Evolutionary conservation across 2,329 filamentous ascomycete genomes (phyloP).

Genomic region (Aspergillus udagawae): DNA sequence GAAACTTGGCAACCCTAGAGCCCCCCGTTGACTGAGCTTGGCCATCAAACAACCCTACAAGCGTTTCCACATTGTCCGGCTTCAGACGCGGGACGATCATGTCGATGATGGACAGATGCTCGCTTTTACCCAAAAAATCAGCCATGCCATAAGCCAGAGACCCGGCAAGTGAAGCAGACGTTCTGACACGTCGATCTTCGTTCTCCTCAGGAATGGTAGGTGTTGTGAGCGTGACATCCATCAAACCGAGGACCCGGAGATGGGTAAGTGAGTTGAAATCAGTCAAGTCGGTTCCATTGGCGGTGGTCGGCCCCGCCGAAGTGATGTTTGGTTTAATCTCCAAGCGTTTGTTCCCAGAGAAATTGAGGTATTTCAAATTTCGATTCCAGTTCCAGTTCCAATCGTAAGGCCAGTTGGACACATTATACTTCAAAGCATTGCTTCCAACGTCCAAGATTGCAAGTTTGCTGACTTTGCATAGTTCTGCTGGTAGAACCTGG

Average conservation of each 20-base stretch:
- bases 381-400: slow-evolving; percentile 99
- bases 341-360: slow-evolving; percentile 92
- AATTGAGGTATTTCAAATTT: slow-evolving; percentile 88
- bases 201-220: slow-evolving; percentile 92
- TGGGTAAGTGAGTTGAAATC: slow-evolving; percentile 85
- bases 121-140: slow-evolving; percentile 85
- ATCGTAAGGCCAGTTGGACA: slow-evolving; percentile 97
- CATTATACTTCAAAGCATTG: slow-evolving; percentile 96
- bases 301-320: slow-evolving; percentile 48
- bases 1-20: slow-evolving; percentile 91
- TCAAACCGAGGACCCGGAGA: slow-evolving; percentile 82
- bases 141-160: slow-evolving; percentile 96
- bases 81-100: slow-evolving; percentile 91
- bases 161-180: slow-evolving; percentile 90
- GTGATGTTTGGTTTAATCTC: slow-evolving; percentile 73
- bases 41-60: slow-evolving; percentile 94
- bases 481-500: slow-evolving; percentile 89
- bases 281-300: slow-evolving; percentile 67
- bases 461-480: slow-evolving; percentile 89
- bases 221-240: slow-evolving; percentile 95
- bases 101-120: slow-evolving; percentile 93
- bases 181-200: slow-evolving; percentile 89
- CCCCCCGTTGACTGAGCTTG: slow-evolving; percentile 84
- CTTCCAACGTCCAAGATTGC: slow-evolving; percentile 91
- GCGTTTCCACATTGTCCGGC: slow-evolving; percentile 80